These are phyloP conservation scores for Cladobotryum mycophilum DNA, from an alignment of 2,329 filamentous ascomycete genomes.

Conservation along the genomic window DNA sequence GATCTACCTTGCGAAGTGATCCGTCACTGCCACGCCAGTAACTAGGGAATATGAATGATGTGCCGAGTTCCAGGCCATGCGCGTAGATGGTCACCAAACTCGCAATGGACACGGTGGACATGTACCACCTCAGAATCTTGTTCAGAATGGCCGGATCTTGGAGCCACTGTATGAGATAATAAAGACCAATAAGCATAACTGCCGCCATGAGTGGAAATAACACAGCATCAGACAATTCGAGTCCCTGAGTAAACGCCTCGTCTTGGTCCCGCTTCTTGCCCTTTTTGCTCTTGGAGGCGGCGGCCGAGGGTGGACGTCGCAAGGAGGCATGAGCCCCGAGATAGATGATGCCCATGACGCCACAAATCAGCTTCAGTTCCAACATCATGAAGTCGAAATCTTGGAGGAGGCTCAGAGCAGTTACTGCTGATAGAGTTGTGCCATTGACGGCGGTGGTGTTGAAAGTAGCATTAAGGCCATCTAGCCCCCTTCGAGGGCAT, in stretches of 20 bases:
- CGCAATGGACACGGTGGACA: constrained; percentile 71
- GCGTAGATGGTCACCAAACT: constrained; percentile 67
- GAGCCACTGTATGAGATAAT: constrained; percentile 85
- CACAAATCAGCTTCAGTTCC: constrained; percentile 46
- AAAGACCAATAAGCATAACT: constrained; percentile 64
- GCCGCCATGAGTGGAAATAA: constrained; percentile 77
- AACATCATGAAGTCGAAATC: constrained; percentile 39
- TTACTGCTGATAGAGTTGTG: constrained; percentile 16
- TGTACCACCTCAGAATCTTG: constrained; percentile 76
- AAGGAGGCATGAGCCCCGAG: constrained; percentile 80
- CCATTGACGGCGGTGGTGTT: constrained; percentile 6
- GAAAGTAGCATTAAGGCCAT: constrained; percentile 25
- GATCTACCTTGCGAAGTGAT: constrained; percentile 39
- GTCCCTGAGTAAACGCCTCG: constrained; percentile 44
- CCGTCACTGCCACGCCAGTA: constrained; percentile 52
- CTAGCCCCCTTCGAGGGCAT: constrained; percentile 16
- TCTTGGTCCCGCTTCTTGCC: constrained; percentile 40
- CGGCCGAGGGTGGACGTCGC: constrained; percentile 74
- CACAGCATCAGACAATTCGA: constrained; percentile 69
- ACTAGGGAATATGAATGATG: constrained; percentile 66
- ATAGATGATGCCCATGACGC: constrained; percentile 77
- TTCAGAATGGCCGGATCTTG: constrained; percentile 76
- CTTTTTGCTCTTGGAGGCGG: constrained; percentile 44
- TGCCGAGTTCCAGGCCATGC: constrained; percentile 60
- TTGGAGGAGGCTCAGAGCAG: constrained; percentile 25